Conservation (phyloP, 1,139 yeast species). For the Pichia sp. region DNA sequence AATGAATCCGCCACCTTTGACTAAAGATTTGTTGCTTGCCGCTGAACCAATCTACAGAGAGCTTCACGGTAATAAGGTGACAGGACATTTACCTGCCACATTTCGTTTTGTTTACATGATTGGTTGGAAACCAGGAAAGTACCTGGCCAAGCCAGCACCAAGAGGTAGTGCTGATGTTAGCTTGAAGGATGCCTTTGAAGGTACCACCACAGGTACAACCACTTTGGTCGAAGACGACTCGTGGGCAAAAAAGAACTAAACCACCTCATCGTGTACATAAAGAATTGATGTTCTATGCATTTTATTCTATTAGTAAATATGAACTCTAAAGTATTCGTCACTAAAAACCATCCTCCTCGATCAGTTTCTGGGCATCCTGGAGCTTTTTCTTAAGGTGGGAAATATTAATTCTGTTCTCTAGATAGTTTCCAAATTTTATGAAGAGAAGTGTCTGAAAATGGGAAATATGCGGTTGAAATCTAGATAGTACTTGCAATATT, state of each 20-base stretch:
- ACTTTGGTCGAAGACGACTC: conserved; percentile 17
- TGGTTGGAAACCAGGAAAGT: conserved; percentile 73
- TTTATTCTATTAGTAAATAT: too few relatives aligned
- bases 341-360: too few relatives aligned
- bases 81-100: conserved; percentile 51
- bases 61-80: conserved; percentile 56
- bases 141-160: conserved; percentile 64
- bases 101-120: conserved; percentile 74
- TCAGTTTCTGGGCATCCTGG: too few relatives aligned
- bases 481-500: background rate
- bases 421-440: too few relatives aligned
- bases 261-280: too few relatives aligned
- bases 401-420: too few relatives aligned
- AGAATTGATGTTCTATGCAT: too few relatives aligned
- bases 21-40: conserved; percentile 62
- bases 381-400: too few relatives aligned
- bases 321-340: too few relatives aligned
- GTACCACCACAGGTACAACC: conserved; percentile 10
- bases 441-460: too few relatives aligned
- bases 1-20: conserved; percentile 47
- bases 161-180: conserved; percentile 67
- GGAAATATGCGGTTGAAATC: too few relatives aligned
- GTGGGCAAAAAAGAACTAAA: background rate
- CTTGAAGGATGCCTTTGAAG: conserved; percentile 51
- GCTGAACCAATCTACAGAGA: conserved; percentile 69